phyloP scores from a whole-genome alignment of 1,284 basidiomycete species.

The Pholiota adiposa region DNA sequence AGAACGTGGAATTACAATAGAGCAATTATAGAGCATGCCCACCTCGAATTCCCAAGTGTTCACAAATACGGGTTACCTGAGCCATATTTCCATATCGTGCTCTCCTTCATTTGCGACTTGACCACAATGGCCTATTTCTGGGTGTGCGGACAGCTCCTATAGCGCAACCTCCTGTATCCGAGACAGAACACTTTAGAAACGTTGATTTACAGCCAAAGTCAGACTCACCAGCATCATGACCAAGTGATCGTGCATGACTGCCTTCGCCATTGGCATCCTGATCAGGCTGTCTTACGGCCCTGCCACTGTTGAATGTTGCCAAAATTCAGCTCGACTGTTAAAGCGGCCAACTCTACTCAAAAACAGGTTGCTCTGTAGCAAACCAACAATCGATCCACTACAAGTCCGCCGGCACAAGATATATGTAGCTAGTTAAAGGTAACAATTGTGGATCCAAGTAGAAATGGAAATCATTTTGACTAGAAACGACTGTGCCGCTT shows the following conservation, averaged over 20 bases:
- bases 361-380: background rate
- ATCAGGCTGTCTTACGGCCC: too few species aligned
- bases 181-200: background rate
- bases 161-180: background rate
- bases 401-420: background rate
- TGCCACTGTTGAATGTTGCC: background rate
- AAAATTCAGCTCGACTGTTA: background rate
- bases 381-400: background rate
- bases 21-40: background rate
- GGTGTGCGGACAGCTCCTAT: background rate
- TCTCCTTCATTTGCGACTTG: background rate
- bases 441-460: background rate
- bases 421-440: background rate
- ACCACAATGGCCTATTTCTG: background rate
- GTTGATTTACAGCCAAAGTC: background rate
- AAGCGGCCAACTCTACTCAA: background rate
- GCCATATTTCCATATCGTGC: background rate
- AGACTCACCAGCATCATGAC: background rate
- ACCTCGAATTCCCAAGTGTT: background rate
- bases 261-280: background rate
- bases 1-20: background rate
- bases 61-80: background rate
- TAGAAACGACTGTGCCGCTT: too few species aligned
- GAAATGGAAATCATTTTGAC: background rate
- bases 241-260: background rate